Percentiles rank a stretch among this genome's conserved stretches.
phyloP scores from a whole-genome alignment of 176 grass and related monocot genomes.

The Bromus sterilis region DNA sequence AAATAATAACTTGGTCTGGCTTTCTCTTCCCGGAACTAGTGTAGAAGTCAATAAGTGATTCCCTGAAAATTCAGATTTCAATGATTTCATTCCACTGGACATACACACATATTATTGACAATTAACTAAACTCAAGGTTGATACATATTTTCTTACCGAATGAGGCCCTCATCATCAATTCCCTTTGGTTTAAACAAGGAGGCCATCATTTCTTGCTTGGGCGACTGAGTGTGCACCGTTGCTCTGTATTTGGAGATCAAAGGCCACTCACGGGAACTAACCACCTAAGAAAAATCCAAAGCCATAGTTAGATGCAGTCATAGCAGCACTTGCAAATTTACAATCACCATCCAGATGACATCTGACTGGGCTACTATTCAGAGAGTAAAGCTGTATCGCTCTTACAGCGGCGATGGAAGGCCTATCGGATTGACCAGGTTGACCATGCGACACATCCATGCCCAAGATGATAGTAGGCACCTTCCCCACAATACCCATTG shows the following conservation, averaged over 20 bases:
- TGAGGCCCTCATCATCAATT: slow-evolving; percentile 56
- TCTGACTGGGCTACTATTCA: neutral
- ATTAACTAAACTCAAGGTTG: neutral
- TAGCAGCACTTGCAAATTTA: neutral
- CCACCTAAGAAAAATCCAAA: slow-evolving; percentile 47
- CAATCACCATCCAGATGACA: neutral
- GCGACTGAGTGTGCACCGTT: slow-evolving; percentile 65
- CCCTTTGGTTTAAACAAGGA: slow-evolving; percentile 70
- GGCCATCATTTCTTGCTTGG: slow-evolving; percentile 68
- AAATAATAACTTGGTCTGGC: slow-evolving; percentile 76
- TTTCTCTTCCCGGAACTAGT: slow-evolving; percentile 79
- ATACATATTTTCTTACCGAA: slow-evolving; percentile 36
- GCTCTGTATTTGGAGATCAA: slow-evolving; percentile 82
- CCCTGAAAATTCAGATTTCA: slow-evolving; percentile 30
- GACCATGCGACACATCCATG: slow-evolving; percentile 86
- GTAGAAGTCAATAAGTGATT: slow-evolving; percentile 80
- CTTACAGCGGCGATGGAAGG: slow-evolving; percentile 88
- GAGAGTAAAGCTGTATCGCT: neutral
- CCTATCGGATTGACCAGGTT: slow-evolving; percentile 63
- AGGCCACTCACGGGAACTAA: slow-evolving; percentile 83
- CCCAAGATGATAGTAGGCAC: slow-evolving; percentile 73
- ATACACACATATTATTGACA: neutral
- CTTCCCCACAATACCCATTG: slow-evolving; percentile 57
- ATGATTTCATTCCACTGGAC: neutral
- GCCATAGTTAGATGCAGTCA: neutral